Evolutionary conservation across 257 asterid species (phyloP).

Genomic region (Fraxinus anomala): DNA sequence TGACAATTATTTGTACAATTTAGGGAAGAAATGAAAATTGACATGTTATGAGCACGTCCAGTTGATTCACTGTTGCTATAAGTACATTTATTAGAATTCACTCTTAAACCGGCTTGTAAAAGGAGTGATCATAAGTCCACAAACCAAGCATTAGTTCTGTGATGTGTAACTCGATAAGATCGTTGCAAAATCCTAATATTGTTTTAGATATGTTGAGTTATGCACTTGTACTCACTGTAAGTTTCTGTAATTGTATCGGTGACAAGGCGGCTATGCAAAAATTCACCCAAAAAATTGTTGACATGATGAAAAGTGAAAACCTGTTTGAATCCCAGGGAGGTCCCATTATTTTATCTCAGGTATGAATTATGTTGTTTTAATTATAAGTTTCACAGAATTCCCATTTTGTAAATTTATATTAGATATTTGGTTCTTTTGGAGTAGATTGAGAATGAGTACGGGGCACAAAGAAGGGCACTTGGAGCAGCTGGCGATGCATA

Average conservation of each 20-base stretch:
- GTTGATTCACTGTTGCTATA: too few species aligned
- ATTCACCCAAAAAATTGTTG: conserved; percentile 62
- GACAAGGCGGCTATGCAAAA: conserved; percentile 60
- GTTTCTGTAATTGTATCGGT: conserved; percentile 13
- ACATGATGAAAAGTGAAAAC: conserved; percentile 63
- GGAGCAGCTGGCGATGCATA: conserved; percentile 62
- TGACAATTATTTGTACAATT: not conserved
- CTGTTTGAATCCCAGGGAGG: conserved; percentile 72
- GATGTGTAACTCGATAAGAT: too few species aligned
- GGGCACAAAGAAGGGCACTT: conserved; percentile 40
- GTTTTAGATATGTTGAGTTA: not conserved
- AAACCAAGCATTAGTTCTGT: too few species aligned
- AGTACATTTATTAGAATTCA: too few species aligned
- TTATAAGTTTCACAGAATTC: not conserved
- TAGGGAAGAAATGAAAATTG: not conserved
- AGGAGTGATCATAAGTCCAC: too few species aligned
- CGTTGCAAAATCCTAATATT: too few species aligned
- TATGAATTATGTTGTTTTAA: conserved; percentile 14
- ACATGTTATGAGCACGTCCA: not conserved
- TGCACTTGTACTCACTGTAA: conserved; percentile 1
- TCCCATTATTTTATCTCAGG: conserved; percentile 79
- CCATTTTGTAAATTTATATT: not conserved
- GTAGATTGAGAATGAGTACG: conserved; percentile 78
- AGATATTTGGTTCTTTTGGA: not conserved
- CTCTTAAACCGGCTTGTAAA: too few species aligned